Percentiles rank a stretch among this genome's conserved stretches.
Evolutionary conservation across 495 filamentous ascomycete species (phyloP).

Genomic region (Wilcoxina mikolae): DNA sequence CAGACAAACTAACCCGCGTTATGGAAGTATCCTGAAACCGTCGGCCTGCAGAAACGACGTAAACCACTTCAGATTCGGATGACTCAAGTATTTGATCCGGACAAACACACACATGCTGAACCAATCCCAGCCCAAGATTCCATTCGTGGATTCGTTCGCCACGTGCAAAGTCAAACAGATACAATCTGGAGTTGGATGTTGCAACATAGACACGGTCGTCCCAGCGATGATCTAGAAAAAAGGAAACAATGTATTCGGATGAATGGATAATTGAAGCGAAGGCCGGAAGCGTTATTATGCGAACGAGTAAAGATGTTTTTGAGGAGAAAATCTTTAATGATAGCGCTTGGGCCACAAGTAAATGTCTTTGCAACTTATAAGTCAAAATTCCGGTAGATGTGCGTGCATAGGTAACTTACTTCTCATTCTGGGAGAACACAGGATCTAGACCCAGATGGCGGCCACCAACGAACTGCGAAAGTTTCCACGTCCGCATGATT

Average conservation of each 20-base stretch:
- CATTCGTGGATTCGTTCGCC: conserved; percentile 38
- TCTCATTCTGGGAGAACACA: conserved; percentile 63
- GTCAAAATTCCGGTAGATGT: not conserved
- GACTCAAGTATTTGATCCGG: conserved; percentile 12
- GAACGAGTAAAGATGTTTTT: conserved; percentile 59
- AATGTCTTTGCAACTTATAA: conserved; percentile 36
- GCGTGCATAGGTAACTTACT: conserved; percentile 38
- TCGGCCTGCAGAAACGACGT: conserved; percentile 7
- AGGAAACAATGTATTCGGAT: conserved; percentile 35
- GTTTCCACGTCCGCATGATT: conserved; percentile 14
- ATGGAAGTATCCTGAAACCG: not conserved
- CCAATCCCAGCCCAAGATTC: conserved; percentile 33
- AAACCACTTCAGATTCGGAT: conserved; percentile 11
- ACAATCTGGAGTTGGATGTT: conserved; percentile 48
- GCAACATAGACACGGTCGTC: conserved; percentile 53
- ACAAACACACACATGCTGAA: conserved; percentile 28
- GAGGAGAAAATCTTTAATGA: conserved; percentile 70
- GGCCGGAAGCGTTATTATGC: conserved; percentile 38
- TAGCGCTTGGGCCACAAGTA: conserved; percentile 49
- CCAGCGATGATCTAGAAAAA: conserved; percentile 43
- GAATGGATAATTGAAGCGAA: conserved; percentile 9
- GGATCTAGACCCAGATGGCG: conserved; percentile 61
- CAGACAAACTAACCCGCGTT: not conserved
- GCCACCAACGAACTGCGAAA: conserved; percentile 44
- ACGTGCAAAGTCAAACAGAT: conserved; percentile 61